Evolutionary conservation across 345 rosid genomes (phyloP).

Genomic region (Isatis tinctoria): DNA sequence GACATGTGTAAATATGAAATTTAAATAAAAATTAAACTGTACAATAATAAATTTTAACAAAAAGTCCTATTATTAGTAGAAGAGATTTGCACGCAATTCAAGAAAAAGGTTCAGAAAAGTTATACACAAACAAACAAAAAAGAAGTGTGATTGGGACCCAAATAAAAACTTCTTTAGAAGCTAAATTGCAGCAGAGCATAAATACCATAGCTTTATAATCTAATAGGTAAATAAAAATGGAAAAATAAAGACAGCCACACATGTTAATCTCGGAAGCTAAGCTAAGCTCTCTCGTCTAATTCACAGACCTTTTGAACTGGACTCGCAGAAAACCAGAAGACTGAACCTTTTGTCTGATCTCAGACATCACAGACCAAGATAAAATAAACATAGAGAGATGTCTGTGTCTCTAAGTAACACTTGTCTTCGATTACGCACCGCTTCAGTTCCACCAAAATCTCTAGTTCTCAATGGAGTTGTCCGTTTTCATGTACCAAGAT

Average conservation of each 20-base stretch:
- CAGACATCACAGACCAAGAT: slow-evolving; percentile 13
- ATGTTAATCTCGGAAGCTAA: slow-evolving; percentile 16
- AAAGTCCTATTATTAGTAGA: not conserved
- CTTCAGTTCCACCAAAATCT: slow-evolving; percentile 10
- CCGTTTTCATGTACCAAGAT: not conserved
- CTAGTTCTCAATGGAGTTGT: not conserved
- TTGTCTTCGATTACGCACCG: slow-evolving; percentile 12
- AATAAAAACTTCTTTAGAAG: not conserved
- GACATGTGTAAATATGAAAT: not conserved
- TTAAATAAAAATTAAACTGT: not conserved
- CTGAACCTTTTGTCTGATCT: too few relatives aligned
- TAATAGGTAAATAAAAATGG: not conserved
- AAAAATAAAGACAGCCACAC: slow-evolving; percentile 30
- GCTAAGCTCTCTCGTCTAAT: not conserved
- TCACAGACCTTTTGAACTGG: slow-evolving; percentile 10
- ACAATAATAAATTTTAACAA: not conserved
- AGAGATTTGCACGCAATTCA: not conserved
- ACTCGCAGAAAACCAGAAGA: slow-evolving; percentile 10
- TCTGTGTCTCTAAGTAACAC: slow-evolving; percentile 11
- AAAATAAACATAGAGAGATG: slow-evolving; percentile 13
- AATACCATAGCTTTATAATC: not conserved
- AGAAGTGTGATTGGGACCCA: not conserved
- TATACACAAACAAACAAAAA: not conserved
- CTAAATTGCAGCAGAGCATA: not conserved
- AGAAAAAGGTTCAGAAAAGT: not conserved